phyloP scores from a whole-genome alignment of 208 protist genomes.

The Lotmaria passim region DNA sequence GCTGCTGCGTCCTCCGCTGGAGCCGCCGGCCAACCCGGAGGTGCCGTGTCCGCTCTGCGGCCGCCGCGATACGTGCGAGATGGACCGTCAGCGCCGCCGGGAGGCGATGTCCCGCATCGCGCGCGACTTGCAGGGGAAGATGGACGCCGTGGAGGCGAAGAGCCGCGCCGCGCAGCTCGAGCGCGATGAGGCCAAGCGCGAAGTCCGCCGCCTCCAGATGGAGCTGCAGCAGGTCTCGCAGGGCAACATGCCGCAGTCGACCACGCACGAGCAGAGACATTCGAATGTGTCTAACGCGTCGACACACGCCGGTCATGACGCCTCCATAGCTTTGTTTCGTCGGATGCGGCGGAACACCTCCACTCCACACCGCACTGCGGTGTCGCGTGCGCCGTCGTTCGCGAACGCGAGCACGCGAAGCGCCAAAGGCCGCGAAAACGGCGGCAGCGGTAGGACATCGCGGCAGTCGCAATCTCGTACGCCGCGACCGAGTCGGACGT shows the following conservation, averaged over 20 bases:
- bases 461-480: background rate
- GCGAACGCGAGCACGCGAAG: conserved; percentile 3
- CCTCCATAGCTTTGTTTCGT: conserved; percentile 6
- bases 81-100: conserved; percentile 54
- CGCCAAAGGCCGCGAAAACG: background rate
- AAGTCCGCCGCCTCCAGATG: conserved; percentile 49
- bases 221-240: conserved; percentile 47
- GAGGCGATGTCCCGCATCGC: conserved; percentile 78
- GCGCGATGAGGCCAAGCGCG: conserved; percentile 58
- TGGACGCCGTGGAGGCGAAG: conserved; percentile 71
- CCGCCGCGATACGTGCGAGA: conserved; percentile 57
- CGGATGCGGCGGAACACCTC: conserved; percentile 8
- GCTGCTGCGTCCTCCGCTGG: conserved; percentile 58
- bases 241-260: background rate
- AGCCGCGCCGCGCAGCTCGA: conserved; percentile 75
- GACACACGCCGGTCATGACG: background rate
- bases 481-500: no score
- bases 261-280: background rate
- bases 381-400: conserved; percentile 5
- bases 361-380: background rate
- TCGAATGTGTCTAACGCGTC: background rate
- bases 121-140: conserved; percentile 69
- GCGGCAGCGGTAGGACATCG: background rate
- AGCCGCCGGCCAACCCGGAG: conserved; percentile 69
- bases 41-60: conserved; percentile 77